Evolutionary conservation across 768 basidiomycete species (phyloP).

Genomic region (Kwoniella europaea): DNA sequence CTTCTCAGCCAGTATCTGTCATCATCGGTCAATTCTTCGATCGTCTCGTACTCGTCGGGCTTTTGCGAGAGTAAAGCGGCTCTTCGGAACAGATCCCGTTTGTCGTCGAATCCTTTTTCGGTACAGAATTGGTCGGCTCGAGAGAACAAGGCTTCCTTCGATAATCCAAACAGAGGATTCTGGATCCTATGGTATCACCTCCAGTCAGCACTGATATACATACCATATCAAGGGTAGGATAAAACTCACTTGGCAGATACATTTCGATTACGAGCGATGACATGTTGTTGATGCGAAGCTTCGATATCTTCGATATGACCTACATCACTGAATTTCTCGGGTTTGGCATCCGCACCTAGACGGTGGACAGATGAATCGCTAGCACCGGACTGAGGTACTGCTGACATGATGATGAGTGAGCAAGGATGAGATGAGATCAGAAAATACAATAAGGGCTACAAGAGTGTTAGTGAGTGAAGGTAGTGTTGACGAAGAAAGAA

Average conservation of each 20-base stretch:
- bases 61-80: constrained; percentile 52
- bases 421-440: background rate
- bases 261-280: constrained; percentile 31
- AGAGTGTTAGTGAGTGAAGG: background rate
- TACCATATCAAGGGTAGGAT: background rate
- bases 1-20: constrained; percentile 45
- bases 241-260: constrained; percentile 34
- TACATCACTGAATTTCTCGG: constrained; percentile 24
- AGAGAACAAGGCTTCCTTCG: constrained; percentile 32
- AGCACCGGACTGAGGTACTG: background rate
- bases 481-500: background rate
- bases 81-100: constrained; percentile 40
- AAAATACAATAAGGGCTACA: background rate
- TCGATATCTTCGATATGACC: constrained; percentile 31
- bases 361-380: constrained; percentile 10
- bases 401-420: constrained; percentile 3
- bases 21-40: constrained; percentile 47
- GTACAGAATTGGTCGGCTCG: constrained; percentile 41
- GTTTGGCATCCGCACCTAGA: constrained; percentile 6
- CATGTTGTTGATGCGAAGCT: constrained; percentile 5
- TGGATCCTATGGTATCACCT: constrained; percentile 23
- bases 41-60: constrained; percentile 40
- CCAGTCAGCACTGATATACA: background rate
- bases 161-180: constrained; percentile 41
- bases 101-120: constrained; percentile 43